Evolutionary conservation across 768 basidiomycete species (phyloP).

Genomic region (Kwoniella dendrophila): DNA sequence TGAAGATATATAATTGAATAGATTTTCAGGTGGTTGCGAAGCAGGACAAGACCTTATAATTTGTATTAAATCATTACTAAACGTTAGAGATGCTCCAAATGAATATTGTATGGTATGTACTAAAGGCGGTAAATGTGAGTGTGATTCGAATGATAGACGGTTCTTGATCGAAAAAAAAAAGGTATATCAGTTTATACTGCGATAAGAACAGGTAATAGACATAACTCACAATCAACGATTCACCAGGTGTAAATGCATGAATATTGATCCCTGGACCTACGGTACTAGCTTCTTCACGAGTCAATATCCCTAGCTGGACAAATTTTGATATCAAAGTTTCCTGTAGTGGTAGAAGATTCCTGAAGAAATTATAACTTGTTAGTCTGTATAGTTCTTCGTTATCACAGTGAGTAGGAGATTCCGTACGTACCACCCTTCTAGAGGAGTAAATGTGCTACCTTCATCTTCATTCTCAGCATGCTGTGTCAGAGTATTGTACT

Average conservation of each 20-base stretch:
- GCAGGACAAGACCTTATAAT: conserved; percentile 21
- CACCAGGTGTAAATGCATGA: conserved; percentile 16
- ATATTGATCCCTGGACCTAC: conserved; percentile 14
- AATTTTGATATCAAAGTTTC: conserved; percentile 26
- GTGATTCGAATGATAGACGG: conserved; percentile 25
- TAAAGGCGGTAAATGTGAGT: conserved; percentile 26
- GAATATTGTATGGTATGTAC: conserved; percentile 26
- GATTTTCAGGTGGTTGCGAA: conserved; percentile 38
- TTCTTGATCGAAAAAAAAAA: conserved; percentile 19
- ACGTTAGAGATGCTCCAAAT: conserved; percentile 25
- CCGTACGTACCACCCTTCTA: conserved; percentile 41
- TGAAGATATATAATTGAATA: conserved; percentile 35
- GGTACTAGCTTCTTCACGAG: conserved; percentile 3
- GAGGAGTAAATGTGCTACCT: conserved; percentile 19
- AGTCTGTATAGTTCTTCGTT: not conserved
- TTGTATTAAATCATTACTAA: conserved; percentile 32
- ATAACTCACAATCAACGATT: conserved; percentile 40
- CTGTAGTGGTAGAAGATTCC: conserved; percentile 26
- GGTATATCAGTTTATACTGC: no score
- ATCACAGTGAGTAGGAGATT: not conserved
- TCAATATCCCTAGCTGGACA: conserved; percentile 27
- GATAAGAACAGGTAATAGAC: conserved; percentile 1
- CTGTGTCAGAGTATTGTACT: conserved; percentile 16
- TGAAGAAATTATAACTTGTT: not conserved
- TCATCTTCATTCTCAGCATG: conserved; percentile 37